These are phyloP conservation scores for Trametes polyzona DNA, from an alignment of 1,284 basidiomycete species.

Conservation along the genomic window DNA sequence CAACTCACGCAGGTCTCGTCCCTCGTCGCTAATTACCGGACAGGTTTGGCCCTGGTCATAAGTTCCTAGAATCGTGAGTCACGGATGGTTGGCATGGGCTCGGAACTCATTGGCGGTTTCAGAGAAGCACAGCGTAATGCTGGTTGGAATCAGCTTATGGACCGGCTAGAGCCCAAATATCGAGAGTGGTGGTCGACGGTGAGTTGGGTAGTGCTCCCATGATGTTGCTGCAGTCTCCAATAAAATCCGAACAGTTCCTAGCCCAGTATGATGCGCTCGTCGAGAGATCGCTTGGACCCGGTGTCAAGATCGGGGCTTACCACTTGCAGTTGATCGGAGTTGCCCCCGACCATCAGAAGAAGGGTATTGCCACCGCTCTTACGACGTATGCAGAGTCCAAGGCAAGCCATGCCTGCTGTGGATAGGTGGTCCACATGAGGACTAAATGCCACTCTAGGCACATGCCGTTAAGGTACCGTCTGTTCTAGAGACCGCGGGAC, in stretches of 20 bases:
- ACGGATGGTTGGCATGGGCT: neutral
- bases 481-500: conserved; percentile 16
- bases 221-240: neutral
- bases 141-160: conserved; percentile 21
- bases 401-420: conserved; percentile 17
- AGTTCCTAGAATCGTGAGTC: conserved; percentile 17
- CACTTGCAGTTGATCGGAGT: conserved; percentile 29
- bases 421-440: too few relatives aligned
- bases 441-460: conserved; percentile 2
- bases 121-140: conserved; percentile 19
- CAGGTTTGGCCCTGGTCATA: conserved; percentile 25
- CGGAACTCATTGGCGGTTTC: neutral
- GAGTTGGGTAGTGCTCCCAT: neutral
- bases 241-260: conserved; percentile 5
- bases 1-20: neutral
- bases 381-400: conserved; percentile 19
- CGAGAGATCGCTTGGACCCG: conserved; percentile 18
- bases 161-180: conserved; percentile 1
- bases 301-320: conserved; percentile 26
- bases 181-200: conserved; percentile 23
- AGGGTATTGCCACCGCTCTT: conserved; percentile 21
- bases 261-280: conserved; percentile 16
- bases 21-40: neutral
- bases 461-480: conserved; percentile 5
- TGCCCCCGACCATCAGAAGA: conserved; percentile 20